A percentile compares a stretch with the other conserved stretches of the same genome.
Conservation (phyloP, 148 eudicot species). For the Persicaria tinctoria region DNA sequence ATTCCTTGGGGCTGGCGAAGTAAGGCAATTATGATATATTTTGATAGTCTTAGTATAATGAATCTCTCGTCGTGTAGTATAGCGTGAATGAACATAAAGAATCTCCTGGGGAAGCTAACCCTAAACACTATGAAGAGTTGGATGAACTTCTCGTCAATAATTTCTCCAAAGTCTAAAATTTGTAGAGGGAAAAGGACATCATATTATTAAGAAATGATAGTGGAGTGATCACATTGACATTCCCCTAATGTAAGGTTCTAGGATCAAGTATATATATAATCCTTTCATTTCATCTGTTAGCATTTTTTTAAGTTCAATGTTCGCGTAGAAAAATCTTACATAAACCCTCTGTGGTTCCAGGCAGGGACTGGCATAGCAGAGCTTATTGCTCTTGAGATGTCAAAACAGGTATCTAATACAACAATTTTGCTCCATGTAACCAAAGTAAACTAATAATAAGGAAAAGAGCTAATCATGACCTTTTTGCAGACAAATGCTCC, state of each 20-base stretch:
- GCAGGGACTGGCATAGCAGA: constrained; percentile 98
- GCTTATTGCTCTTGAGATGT: constrained; percentile 89
- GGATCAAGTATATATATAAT: background rate
- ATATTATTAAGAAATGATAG: too few relatives aligned
- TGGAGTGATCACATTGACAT: too few relatives aligned
- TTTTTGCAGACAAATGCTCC: constrained; percentile 44
- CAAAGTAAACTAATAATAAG: background rate
- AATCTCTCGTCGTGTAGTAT: background rate
- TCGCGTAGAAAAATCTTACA: background rate
- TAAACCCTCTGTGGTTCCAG: constrained; percentile 29
- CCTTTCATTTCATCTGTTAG: background rate
- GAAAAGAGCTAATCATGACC: constrained; percentile 1
- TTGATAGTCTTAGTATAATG: background rate
- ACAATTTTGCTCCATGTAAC: background rate
- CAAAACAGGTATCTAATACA: constrained; percentile 53
- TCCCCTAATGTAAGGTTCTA: too few relatives aligned
- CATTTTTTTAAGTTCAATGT: background rate
- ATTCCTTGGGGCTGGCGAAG: constrained; percentile 98
- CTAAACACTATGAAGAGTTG: too few relatives aligned
- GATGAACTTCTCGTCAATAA: too few relatives aligned
- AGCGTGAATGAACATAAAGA: too few relatives aligned
- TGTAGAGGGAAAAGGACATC: too few relatives aligned
- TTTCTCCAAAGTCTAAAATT: too few relatives aligned
- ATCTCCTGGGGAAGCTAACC: too few relatives aligned
- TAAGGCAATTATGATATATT: constrained; percentile 17